These are phyloP conservation scores for Plasmodium vinckei DNA, from an alignment of 169 alveolate genomes.

Conservation along the genomic window DNA sequence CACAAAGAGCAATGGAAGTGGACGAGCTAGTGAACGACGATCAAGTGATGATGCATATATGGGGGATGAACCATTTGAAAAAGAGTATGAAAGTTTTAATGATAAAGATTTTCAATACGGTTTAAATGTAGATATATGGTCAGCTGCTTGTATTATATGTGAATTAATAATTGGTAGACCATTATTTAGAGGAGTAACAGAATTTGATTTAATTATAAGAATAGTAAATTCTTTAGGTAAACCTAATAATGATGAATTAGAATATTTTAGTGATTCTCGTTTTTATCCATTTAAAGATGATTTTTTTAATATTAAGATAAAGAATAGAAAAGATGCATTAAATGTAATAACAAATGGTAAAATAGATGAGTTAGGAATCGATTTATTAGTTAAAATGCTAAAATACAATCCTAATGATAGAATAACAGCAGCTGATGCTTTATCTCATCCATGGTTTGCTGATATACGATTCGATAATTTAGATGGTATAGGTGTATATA, in stretches of 20 bases:
- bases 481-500: slow-evolving; percentile 88
- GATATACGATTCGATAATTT: slow-evolving; percentile 86
- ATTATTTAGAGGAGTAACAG: slow-evolving; percentile 91
- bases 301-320: slow-evolving; percentile 77
- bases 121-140: slow-evolving; percentile 90
- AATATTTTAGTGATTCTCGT: slow-evolving; percentile 86
- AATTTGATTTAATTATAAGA: slow-evolving; percentile 86
- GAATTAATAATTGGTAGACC: slow-evolving; percentile 91
- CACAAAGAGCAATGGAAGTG: neutral
- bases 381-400: slow-evolving; percentile 92
- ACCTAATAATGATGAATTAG: slow-evolving; percentile 89
- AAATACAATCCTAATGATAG: slow-evolving; percentile 95
- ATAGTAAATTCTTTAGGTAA: slow-evolving; percentile 88
- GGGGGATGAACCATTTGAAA: neutral
- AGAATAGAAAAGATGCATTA: slow-evolving; percentile 80
- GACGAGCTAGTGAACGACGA: too few species aligned
- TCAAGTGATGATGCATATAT: too few species aligned
- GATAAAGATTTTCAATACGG: slow-evolving; percentile 81
- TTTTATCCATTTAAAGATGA: slow-evolving; percentile 86
- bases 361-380: slow-evolving; percentile 87
- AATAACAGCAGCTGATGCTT: slow-evolving; percentile 95
- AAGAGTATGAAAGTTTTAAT: slow-evolving; percentile 23
- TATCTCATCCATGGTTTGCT: slow-evolving; percentile 95
- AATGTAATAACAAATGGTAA: slow-evolving; percentile 79
- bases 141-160: slow-evolving; percentile 92